phyloP scores from a whole-genome alignment of 352 stramenopile genomes.

The Globisporangium abappressorium region DNA sequence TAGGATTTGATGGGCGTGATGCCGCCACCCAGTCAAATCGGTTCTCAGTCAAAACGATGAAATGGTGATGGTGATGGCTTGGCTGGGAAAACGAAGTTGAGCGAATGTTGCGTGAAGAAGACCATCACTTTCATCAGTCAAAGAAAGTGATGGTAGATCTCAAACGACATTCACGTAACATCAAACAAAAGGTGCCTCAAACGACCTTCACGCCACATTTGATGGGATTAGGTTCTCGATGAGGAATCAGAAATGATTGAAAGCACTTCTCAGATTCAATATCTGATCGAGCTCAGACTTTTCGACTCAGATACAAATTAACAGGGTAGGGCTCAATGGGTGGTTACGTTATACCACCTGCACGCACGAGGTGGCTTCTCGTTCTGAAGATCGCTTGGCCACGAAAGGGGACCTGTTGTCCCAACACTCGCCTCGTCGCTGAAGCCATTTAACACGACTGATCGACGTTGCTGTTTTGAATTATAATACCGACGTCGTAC shows the following conservation, averaged over 20 bases:
- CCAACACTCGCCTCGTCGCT: background rate
- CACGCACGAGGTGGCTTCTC: no score
- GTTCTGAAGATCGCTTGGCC: no score
- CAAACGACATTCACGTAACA: background rate
- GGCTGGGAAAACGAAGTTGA: background rate
- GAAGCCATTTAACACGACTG: background rate
- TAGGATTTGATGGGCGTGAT: background rate
- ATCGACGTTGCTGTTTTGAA: background rate
- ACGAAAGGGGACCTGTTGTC: no score
- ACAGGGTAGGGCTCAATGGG: no score
- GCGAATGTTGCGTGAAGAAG: background rate
- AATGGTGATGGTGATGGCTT: slow-evolving; percentile 2
- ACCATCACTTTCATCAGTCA: background rate
- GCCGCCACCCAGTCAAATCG: background rate
- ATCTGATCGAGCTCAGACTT: no score
- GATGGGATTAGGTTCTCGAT: no score
- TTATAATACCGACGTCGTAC: background rate
- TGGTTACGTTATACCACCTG: no score
- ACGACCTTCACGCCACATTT: background rate
- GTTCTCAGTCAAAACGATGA: background rate
- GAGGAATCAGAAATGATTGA: no score
- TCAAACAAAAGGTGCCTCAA: background rate
- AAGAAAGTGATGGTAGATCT: background rate
- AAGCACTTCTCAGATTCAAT: no score
- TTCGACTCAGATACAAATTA: no score